phyloP scores from a whole-genome alignment of 2,329 filamentous ascomycete genomes.

The Fusarium guadeloupense region DNA sequence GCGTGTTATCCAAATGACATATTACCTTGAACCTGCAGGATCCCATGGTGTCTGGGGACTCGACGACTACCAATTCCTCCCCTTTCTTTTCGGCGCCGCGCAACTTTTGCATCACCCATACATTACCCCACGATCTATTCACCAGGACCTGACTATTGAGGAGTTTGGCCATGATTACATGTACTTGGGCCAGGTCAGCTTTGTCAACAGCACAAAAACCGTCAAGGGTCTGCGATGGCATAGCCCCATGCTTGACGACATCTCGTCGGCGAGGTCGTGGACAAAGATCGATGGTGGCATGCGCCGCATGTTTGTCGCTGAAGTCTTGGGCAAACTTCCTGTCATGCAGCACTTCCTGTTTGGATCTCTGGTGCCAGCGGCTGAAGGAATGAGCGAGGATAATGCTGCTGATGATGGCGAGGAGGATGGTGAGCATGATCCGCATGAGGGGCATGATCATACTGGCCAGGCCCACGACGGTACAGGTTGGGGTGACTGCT shows the following conservation, averaged over 20 bases:
- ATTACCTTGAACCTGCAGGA: slow-evolving; percentile 96
- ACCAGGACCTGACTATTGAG: slow-evolving; percentile 87
- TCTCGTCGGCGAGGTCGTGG: slow-evolving; percentile 90
- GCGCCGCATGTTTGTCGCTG: slow-evolving; percentile 94
- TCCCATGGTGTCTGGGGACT: slow-evolving; percentile 98
- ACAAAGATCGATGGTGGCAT: slow-evolving; percentile 92
- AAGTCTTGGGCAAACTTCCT: slow-evolving; percentile 91
- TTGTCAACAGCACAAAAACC: slow-evolving; percentile 96
- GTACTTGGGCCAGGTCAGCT: slow-evolving; percentile 91
- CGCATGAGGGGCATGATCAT: slow-evolving; percentile 68
- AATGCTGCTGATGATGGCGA: slow-evolving; percentile 58
- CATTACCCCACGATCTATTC: slow-evolving; percentile 82
- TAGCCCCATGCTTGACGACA: slow-evolving; percentile 97
- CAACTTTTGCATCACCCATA: slow-evolving; percentile 87
- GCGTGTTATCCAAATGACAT: slow-evolving; percentile 87
- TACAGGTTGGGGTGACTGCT: slow-evolving; percentile 91
- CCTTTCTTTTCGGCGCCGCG: slow-evolving; percentile 92
- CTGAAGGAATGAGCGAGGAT: slow-evolving; percentile 80
- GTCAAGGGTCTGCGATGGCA: slow-evolving; percentile 96
- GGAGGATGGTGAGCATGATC: slow-evolving; percentile 59
- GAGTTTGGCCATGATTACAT: slow-evolving; percentile 85
- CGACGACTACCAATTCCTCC: slow-evolving; percentile 96
- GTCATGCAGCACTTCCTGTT: slow-evolving; percentile 99
- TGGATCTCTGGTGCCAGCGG: slow-evolving; percentile 82
- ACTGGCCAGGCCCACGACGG: slow-evolving; percentile 70